Conservation (phyloP, 257 asterid genomes). For the Salvia rosmarinus region DNA sequence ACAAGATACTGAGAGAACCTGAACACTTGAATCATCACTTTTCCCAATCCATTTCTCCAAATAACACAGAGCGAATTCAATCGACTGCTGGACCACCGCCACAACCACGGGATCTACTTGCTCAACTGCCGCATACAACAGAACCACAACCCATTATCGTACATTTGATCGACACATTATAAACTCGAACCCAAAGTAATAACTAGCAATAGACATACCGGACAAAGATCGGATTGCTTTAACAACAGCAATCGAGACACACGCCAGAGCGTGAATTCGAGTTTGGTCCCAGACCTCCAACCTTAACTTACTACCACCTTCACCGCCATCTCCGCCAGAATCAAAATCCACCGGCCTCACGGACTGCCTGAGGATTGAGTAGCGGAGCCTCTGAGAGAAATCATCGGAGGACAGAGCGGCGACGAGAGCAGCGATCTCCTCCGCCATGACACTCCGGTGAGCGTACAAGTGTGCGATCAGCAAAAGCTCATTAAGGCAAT, state of each 20-base stretch:
- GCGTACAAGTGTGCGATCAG: slow-evolving; percentile 44
- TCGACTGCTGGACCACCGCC: slow-evolving; percentile 74
- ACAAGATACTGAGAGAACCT: slow-evolving; percentile 53
- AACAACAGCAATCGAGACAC: slow-evolving; percentile 59
- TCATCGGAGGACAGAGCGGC: slow-evolving; percentile 67
- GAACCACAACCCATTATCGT: slow-evolving; percentile 31
- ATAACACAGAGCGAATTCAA: slow-evolving; percentile 79
- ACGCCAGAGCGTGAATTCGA: slow-evolving; percentile 76
- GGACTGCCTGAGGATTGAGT: slow-evolving; percentile 63
- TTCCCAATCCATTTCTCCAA: slow-evolving; percentile 68
- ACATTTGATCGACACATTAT: slow-evolving; percentile 19
- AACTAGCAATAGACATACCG: slow-evolving; percentile 43
- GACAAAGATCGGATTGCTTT: slow-evolving; percentile 67
- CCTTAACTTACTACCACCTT: slow-evolving; percentile 55
- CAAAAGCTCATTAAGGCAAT: slow-evolving; percentile 38
- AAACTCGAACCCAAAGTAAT: slow-evolving; percentile 7
- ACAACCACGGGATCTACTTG: slow-evolving; percentile 75
- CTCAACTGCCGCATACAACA: slow-evolving; percentile 61
- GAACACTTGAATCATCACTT: slow-evolving; percentile 72
- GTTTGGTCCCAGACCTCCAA: slow-evolving; percentile 79
- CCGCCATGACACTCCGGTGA: slow-evolving; percentile 69
- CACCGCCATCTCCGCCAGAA: slow-evolving; percentile 37
- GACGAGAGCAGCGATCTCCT: slow-evolving; percentile 86
- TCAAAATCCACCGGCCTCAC: slow-evolving; percentile 51
- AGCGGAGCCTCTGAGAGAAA: slow-evolving; percentile 62